Base-by-base conservation (phyloP, 345 rosid genomes). In the Populus euphratica region DNA sequence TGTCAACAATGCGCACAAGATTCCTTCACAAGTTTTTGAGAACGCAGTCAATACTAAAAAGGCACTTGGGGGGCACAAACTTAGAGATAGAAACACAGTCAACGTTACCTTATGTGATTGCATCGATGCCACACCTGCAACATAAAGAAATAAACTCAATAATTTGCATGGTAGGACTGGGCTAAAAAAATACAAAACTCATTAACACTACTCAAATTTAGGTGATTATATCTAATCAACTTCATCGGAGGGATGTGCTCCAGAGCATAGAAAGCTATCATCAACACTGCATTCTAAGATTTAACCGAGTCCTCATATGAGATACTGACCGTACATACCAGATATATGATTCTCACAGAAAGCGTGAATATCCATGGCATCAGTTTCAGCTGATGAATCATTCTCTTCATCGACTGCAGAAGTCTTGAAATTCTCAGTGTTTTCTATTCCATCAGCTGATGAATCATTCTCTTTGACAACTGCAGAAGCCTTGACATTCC, bases 351-450 rank as follows among this genome's bases (percentile, higher is more conserved):
- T 85, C 66, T 75, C 79, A 65, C 62, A 78, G 73, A 85, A 80
- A 71, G 73, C 74, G 90, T 90, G 93, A 86, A 93, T 81, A 69
- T 90, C 96, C 90, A 93, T 83, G 68, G 89, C 86, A 68, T 88
- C 83, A 66, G 94, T 92, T 76, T 93, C 97, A 0, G 87, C 89
- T 8, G 94, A 90, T 59, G 97, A 93, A 80, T 86, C 93, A 54
- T 83, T 86, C 81, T 76, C 80, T 27, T 76, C 68, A 74, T 82
- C 74, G 76, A 68, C 49, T n/a, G 84, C 67, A 62, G 81, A 78
- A 59, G 79, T 68, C 68, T 76, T 83, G 49, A 73, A 23, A 72
- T 76, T 76, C 33, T 78, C 81, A 38, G 68, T 56, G 27, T 86
- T 79, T 71, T 75, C 88, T 68, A 71, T 78, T 66, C 76, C 89